phyloP scores from a whole-genome alignment of 106 monocot genomes.

The Alisma plantagoaquatica region DNA sequence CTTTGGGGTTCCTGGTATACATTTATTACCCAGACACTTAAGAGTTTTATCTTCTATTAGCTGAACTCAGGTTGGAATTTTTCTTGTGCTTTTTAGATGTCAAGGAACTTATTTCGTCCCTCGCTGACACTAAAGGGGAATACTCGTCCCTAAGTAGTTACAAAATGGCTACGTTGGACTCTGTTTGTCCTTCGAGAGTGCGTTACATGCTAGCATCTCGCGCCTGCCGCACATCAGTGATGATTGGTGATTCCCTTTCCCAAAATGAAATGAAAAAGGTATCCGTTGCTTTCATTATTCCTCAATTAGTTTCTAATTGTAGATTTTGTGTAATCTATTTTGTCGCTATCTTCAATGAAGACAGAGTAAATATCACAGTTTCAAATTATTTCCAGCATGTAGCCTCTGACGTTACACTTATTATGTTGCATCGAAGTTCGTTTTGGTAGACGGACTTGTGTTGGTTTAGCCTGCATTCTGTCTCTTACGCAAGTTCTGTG shows the following conservation, averaged over 20 bases:
- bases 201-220: conserved; percentile 95
- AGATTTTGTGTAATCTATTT: too few relatives aligned
- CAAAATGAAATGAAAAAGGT: conserved; percentile 88
- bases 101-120: conserved; percentile 83
- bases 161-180: conserved; percentile 73
- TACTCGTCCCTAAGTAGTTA: conserved; percentile 67
- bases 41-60: too few relatives aligned
- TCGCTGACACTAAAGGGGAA: conserved; percentile 76
- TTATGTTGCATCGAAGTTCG: too few relatives aligned
- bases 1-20: conserved; percentile 84
- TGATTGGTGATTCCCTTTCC: conserved; percentile 83
- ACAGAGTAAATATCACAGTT: not conserved
- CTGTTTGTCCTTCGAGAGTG: conserved; percentile 94
- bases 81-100: conserved; percentile 77
- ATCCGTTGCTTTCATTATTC: conserved; percentile 3
- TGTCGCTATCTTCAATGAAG: too few relatives aligned
- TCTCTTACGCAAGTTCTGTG: too few relatives aligned
- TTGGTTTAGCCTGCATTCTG: too few relatives aligned
- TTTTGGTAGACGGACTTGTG: too few relatives aligned
- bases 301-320: not conserved
- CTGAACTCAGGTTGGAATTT: too few relatives aligned
- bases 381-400: too few relatives aligned
- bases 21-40: too few relatives aligned
- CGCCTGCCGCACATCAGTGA: conserved; percentile 83
- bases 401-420: too few relatives aligned